Conservation (phyloP, 768 basidiomycete species). For the Phlebiopsis gigantea region DNA sequence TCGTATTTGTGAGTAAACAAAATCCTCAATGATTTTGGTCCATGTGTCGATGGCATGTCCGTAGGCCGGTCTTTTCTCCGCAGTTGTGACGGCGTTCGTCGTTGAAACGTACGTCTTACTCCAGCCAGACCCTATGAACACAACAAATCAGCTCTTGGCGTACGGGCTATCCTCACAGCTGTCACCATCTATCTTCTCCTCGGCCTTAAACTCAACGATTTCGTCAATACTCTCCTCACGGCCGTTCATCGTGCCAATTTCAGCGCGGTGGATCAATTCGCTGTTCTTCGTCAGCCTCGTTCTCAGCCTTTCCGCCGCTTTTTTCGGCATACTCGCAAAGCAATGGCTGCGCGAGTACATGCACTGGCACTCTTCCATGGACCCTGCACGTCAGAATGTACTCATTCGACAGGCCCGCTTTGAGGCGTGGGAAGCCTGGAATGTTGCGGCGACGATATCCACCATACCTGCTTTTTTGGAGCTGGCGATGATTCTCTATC, state of each 20-base stretch:
- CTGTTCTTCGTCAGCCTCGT: constrained; percentile 5
- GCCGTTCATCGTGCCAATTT: neutral
- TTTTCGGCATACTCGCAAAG: constrained; percentile 3
- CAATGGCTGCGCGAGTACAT: constrained; percentile 8
- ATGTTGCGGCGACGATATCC: neutral
- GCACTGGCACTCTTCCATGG: neutral
- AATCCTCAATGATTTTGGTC: too few relatives aligned
- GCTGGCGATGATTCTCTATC: constrained; percentile 3
- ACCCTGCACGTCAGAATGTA: neutral
- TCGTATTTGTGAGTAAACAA: constrained; percentile 4
- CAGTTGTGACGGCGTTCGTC: constrained; percentile 20
- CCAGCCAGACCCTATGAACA: constrained; percentile 2
- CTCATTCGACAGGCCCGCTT: neutral
- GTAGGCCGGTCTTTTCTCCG: constrained; percentile 24
- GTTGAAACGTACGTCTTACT: constrained; percentile 15
- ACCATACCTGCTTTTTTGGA: constrained; percentile 1
- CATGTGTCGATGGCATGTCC: neutral
- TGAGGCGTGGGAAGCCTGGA: constrained; percentile 2
- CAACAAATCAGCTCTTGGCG: neutral
- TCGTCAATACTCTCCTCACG: neutral
- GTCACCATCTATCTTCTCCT: constrained; percentile 3
- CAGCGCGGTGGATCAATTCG: constrained; percentile 2
- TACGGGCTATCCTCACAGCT: neutral
- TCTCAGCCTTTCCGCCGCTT: neutral
- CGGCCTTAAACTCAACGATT: constrained; percentile 2